phyloP scores from a whole-genome alignment of 2,329 filamentous ascomycete species.

The Lachnellula cervina region DNA sequence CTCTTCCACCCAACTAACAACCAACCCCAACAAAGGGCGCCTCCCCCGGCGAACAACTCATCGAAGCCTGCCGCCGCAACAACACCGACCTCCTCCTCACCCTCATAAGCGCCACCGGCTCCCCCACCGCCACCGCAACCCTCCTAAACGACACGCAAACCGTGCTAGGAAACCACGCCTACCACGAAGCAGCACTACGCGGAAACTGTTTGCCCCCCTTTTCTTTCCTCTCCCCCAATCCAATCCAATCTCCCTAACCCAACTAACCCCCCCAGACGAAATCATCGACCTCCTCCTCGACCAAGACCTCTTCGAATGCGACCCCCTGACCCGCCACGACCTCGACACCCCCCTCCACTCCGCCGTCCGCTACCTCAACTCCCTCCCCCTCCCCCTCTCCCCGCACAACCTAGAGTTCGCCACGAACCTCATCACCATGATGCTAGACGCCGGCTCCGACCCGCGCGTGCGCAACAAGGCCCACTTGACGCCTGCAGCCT shows the following conservation, averaged over 20 bases:
- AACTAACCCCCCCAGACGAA: conserved; percentile 53
- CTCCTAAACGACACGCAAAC: conserved; percentile 85
- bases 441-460: conserved; percentile 74
- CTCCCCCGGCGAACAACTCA: conserved; percentile 74
- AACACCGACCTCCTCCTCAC: conserved; percentile 81
- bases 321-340: conserved; percentile 66
- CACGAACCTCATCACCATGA: conserved; percentile 66
- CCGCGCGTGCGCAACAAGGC: conserved; percentile 64
- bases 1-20: neutral
- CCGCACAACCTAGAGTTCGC: conserved; percentile 58
- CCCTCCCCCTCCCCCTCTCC: conserved; percentile 39
- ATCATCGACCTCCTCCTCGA: conserved; percentile 78
- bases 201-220: conserved; percentile 70
- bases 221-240: too few relatives aligned
- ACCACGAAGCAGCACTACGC: conserved; percentile 81
- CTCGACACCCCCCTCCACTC: conserved; percentile 76
- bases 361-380: conserved; percentile 72
- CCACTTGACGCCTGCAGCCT: conserved; percentile 64
- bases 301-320: conserved; percentile 80
- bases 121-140: conserved; percentile 59
- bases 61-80: conserved; percentile 91
- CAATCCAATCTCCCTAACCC: neutral
- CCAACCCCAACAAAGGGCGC: conserved; percentile 69
- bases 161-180: conserved; percentile 79
- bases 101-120: conserved; percentile 55